Evolutionary conservation across 1,284 basidiomycete genomes (phyloP).

Genomic region (Xanthoconium separans): DNA sequence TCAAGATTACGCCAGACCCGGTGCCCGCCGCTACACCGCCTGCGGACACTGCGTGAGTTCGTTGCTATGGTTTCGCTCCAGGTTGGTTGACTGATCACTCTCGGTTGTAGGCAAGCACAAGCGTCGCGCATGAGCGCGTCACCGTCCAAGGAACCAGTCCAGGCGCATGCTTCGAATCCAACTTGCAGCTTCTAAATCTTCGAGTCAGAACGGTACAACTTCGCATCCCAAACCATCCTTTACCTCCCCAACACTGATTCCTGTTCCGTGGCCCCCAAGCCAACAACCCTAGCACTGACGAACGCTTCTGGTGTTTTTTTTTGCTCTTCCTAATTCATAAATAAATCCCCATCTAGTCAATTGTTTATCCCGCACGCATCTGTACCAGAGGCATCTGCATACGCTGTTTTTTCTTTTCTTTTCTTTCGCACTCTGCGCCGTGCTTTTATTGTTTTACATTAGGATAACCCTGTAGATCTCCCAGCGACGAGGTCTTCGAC

Average conservation of each 20-base stretch:
- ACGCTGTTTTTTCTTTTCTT: constrained; percentile 6
- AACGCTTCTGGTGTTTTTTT: neutral
- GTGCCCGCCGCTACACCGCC: constrained; percentile 18
- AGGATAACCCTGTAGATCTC: constrained; percentile 4
- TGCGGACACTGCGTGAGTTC: constrained; percentile 22
- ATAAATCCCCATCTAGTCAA: constrained; percentile 3
- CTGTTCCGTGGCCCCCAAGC: constrained; percentile 23
- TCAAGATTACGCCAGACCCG: constrained; percentile 58
- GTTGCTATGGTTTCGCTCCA: neutral
- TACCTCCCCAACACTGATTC: constrained; percentile 24
- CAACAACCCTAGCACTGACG: constrained; percentile 11
- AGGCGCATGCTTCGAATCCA: constrained; percentile 30
- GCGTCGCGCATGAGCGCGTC: constrained; percentile 34
- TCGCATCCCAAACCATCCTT: constrained; percentile 20
- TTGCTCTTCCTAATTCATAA: too few species aligned
- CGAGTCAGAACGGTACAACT: constrained; percentile 19
- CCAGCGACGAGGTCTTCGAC: constrained; percentile 49
- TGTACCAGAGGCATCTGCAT: constrained; percentile 30
- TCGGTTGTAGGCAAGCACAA: constrained; percentile 13
- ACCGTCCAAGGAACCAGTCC: constrained; percentile 37
- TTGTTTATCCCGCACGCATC: constrained; percentile 15
- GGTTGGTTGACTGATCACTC: neutral
- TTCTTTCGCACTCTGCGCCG: neutral
- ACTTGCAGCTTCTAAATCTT: constrained; percentile 21
- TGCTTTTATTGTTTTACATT: constrained; percentile 6